Conservation (phyloP, 768 basidiomycete genomes). For the Lyophyllum shimeji region DNA sequence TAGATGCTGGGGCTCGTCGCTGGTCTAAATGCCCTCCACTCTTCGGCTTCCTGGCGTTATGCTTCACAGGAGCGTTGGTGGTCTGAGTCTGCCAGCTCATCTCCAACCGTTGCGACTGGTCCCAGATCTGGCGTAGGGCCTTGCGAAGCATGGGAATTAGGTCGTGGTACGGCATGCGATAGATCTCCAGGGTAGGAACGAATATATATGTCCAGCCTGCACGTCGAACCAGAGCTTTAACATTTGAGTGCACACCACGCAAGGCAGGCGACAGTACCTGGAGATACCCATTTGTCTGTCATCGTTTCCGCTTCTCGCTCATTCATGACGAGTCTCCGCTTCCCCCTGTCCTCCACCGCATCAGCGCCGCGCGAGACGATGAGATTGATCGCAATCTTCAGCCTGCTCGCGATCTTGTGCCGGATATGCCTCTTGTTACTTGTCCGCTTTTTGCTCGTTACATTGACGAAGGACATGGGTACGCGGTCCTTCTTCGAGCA, state of each 20-base stretch:
- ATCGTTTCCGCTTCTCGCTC: slow-evolving; percentile 21
- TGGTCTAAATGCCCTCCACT: not conserved
- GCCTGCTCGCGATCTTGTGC: slow-evolving; percentile 25
- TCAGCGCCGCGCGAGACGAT: slow-evolving; percentile 42
- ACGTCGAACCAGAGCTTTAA: not conserved
- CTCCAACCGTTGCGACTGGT: slow-evolving; percentile 22
- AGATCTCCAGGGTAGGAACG: slow-evolving; percentile 34
- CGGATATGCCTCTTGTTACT: slow-evolving; percentile 31
- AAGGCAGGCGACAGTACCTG: slow-evolving; percentile 23
- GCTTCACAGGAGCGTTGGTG: not conserved
- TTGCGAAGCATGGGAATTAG: slow-evolving; percentile 37
- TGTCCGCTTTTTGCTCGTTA: slow-evolving; percentile 35
- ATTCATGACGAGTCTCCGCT: slow-evolving; percentile 19
- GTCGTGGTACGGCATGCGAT: slow-evolving; percentile 42
- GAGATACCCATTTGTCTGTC: slow-evolving; percentile 29
- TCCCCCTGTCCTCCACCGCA: slow-evolving; percentile 17
- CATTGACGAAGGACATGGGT: slow-evolving; percentile 37
- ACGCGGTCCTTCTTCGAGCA: slow-evolving; percentile 23
- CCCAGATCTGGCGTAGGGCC: slow-evolving; percentile 22
- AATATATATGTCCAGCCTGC: slow-evolving; percentile 54
- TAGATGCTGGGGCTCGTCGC: not conserved
- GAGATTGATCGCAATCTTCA: slow-evolving; percentile 39
- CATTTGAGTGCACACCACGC: not conserved
- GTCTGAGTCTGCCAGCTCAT: slow-evolving; percentile 4
- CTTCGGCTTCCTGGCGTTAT: not conserved